Evolutionary conservation across 768 basidiomycete species (phyloP), one percentile per base, ranked within the genome.

Genomic region (Jaapia argillacea): DNA sequence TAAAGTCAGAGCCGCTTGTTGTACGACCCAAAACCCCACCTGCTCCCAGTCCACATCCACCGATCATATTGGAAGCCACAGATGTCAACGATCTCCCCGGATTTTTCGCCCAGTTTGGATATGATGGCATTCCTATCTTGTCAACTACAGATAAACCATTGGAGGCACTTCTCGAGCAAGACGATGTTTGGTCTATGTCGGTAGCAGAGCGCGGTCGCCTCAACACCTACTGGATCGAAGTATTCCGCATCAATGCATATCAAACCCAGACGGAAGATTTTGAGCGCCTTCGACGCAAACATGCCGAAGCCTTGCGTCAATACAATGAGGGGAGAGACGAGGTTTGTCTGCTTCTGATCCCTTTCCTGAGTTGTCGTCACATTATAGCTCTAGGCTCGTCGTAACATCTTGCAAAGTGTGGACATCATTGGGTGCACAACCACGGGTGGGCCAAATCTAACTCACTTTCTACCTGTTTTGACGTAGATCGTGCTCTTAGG

Each of bases 341-440:
- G 50, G 62, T 63, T 37, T 10, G 49, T 7, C 42, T 28, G 27
- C n/a, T 31, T 45, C 20, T 22, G 31, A 47, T 41, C 14, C 38
- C 40, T 23, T 14, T 26, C 18, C 25, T 21, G 26, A 22, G n/a
- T 16, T 35, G 7, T n/a, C 1, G 25, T 36, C 4, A 5, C 28
- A 37, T 48, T 25, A 1, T 16, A 2, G 31, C n/a, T n/a, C 1
- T 49, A 87, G 85, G 59, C 66, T 40, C 70, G 78, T 7, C 71
- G 77, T 0, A 65, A 67, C 4, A 58, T 88, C 4, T 63, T 89
- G 4, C 54, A 58, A 24, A 57, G 66, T 4, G 67, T 73, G 0
- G 73, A 84, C 51, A 67, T 89, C 16, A 73, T 87, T 37, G 86
- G 81, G 4, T 85, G 83, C 47, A 89, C 85, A 0, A 87, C 85